Percentiles rank a stretch among this genome's conserved stretches.
phyloP scores from a whole-genome alignment of 75 land plant species.

The Picea sitchensis region DNA sequence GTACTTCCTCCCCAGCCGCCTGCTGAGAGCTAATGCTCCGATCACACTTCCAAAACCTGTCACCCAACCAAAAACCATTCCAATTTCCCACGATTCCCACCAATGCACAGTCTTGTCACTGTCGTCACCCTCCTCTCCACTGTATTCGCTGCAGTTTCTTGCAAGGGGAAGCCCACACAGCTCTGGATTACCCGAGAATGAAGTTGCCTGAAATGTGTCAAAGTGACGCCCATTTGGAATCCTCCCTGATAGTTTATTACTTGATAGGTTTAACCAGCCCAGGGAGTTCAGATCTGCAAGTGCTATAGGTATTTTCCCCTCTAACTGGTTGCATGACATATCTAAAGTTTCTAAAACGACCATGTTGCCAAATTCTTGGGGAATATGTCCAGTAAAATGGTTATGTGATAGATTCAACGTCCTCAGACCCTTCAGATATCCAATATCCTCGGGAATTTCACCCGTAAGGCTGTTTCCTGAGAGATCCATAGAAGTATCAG shows the following conservation, averaged over 20 bases:
- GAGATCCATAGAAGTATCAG: neutral
- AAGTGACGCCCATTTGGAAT: neutral
- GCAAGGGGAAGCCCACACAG: no score
- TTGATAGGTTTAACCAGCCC: neutral
- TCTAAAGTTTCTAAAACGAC: neutral
- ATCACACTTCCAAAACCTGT: no score
- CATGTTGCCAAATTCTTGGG: neutral
- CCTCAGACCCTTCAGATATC: neutral
- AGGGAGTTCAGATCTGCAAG: neutral
- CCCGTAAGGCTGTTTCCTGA: neutral
- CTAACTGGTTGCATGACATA: conserved; percentile 7
- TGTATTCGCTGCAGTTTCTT: no score
- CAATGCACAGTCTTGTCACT: no score
- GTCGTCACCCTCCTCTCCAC: no score
- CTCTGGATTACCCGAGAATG: no score
- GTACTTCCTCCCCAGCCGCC: no score
- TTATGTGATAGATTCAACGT: conserved; percentile 4
- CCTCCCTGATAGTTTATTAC: neutral
- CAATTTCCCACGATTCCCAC: no score
- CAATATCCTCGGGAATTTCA: neutral
- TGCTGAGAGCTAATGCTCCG: no score
- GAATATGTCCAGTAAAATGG: neutral
- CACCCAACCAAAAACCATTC: no score
- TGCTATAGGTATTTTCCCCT: neutral
- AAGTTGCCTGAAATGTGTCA: no score